A percentile compares a stretch with the other conserved stretches of the same genome.
Conservation (phyloP, 805 yeast species). For the Candida dajiaensis region DNA sequence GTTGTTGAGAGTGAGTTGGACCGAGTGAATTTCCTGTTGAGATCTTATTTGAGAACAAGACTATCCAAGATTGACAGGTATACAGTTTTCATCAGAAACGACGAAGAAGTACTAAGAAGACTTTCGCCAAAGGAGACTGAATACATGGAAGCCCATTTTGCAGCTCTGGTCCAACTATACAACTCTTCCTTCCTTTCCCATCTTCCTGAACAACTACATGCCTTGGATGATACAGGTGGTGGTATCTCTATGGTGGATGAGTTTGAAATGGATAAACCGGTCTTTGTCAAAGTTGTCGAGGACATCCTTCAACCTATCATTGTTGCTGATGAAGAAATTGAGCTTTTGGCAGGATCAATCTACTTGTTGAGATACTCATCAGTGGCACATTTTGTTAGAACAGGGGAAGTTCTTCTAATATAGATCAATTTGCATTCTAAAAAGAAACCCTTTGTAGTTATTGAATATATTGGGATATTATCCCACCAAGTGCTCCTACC, state of each 20-base stretch:
- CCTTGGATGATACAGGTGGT: constrained; percentile 69
- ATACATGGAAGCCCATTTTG: constrained; percentile 66
- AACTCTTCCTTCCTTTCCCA: constrained; percentile 57
- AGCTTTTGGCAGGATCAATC: constrained; percentile 55
- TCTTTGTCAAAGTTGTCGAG: constrained; percentile 55
- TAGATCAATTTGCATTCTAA: constrained; percentile 12
- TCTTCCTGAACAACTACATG: constrained; percentile 64
- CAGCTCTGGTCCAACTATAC: constrained; percentile 58
- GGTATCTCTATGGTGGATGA: constrained; percentile 68
- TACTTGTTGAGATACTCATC: constrained; percentile 69
- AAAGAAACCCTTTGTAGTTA: neutral
- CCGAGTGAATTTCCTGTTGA: constrained; percentile 71
- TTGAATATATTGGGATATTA: too few relatives aligned
- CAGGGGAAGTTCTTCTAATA: constrained; percentile 38
- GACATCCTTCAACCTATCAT: constrained; percentile 33
- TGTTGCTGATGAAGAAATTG: constrained; percentile 52
- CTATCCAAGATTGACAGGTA: constrained; percentile 60
- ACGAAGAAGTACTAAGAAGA: constrained; percentile 30
- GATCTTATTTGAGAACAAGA: constrained; percentile 77
- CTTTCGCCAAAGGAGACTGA: constrained; percentile 55
- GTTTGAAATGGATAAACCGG: constrained; percentile 75
- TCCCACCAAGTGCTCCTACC: neutral
- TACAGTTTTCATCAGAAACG: constrained; percentile 51
- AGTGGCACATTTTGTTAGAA: constrained; percentile 33
- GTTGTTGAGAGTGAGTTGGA: constrained; percentile 91